Base-by-base conservation (phyloP, 345 rosid species). In the Lenwebbia sp. region DNA sequence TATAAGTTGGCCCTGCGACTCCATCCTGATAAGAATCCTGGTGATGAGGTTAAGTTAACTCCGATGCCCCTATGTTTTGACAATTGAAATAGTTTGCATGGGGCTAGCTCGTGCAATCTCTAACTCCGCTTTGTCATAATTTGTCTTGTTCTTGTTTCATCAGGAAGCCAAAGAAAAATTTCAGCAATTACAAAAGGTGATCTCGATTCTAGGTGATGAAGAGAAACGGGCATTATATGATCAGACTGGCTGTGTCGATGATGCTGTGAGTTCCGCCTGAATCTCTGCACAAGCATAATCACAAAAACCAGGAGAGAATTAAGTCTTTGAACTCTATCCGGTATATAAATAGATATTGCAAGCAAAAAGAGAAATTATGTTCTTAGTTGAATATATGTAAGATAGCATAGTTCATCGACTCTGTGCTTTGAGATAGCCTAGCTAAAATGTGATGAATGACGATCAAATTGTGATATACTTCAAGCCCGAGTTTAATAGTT, bases 141-240 rank as follows among this genome's bases (percentile, higher is more conserved):
- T 82, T 37, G 30, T 85, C 83, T 51, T 37, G 82, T 28, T 57
- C 53, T 44, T 85, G 40, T 84, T 58, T 54, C 70, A 54, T 62
- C 78, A 97, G 99, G 99, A 94, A 82, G 98, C 99, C 62, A 98
- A 96, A 85, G 99, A 94, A 90, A 98, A 96, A 65, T 96, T 96
- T 90, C 99, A 98, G 93, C 97, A 94, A 86, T 87, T 98, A 91
- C 98, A 98, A 87, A 98, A 94, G 90, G 98, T 95, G 88, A 95
- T 98, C 40, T 94, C 98, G 0, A 90, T 98, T 90, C 96, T 96
- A 3, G 99, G 97, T 12, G 98, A 98, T 88, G 95, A 93, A 86
- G 98, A 96, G 91, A 96, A 96, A 86, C 90, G 96, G 10, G 95
- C 94, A 1, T 82, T 96, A 14, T 95, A 96, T 90, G 98, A 95